Percentiles rank a stretch among this genome's conserved stretches.
Conservation (phyloP, 2,329 filamentous ascomycete species). For the Colletotrichum sp. region DNA sequence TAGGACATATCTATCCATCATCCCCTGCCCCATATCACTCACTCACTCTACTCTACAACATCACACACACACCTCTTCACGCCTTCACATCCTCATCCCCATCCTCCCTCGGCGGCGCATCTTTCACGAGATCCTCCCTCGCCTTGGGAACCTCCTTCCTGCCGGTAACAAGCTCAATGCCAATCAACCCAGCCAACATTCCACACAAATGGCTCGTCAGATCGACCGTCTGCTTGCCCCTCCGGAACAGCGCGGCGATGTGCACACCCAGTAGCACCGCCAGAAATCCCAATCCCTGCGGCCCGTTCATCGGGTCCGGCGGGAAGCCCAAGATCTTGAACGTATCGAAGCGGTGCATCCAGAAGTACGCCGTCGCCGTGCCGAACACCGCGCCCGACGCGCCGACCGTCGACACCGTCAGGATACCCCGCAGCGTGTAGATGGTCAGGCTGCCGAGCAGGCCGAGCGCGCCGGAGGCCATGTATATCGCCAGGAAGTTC, state of each 20-base stretch:
- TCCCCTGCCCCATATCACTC: background rate
- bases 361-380: slow-evolving; percentile 65
- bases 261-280: slow-evolving; percentile 56
- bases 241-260: slow-evolving; percentile 50
- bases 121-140: slow-evolving; percentile 2
- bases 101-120: background rate
- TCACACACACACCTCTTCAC: background rate
- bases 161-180: slow-evolving; percentile 35
- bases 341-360: slow-evolving; percentile 59
- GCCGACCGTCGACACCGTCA: slow-evolving; percentile 63
- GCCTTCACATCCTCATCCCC: background rate
- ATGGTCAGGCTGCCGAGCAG: slow-evolving; percentile 62
- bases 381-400: slow-evolving; percentile 70
- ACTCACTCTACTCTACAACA: background rate
- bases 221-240: slow-evolving; percentile 48
- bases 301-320: slow-evolving; percentile 54
- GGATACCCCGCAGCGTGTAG: slow-evolving; percentile 49
- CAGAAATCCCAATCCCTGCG: slow-evolving; percentile 60
- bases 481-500: slow-evolving; percentile 71
- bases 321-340: slow-evolving; percentile 64
- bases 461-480: slow-evolving; percentile 62
- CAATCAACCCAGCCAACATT: slow-evolving; percentile 50
- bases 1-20: background rate
- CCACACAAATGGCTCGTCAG: slow-evolving; percentile 59
- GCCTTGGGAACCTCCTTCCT: slow-evolving; percentile 23